Evolutionary conservation across 192 early-diverging fungal species (phyloP).

Genomic region (Gamsiella multidivaricata): DNA sequence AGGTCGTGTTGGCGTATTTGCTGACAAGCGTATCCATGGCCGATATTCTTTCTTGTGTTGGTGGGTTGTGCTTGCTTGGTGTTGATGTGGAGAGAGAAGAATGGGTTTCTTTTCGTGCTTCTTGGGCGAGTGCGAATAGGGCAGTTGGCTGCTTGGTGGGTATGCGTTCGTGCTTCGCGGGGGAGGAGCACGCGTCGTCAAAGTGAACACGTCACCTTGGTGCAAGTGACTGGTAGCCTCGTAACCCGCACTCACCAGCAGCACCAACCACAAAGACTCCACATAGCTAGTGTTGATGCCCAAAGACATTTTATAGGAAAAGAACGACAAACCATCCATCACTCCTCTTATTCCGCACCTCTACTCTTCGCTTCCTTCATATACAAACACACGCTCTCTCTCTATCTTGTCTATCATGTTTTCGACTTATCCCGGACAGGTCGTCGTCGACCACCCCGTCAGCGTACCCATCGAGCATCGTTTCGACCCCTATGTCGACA

Average conservation of each 20-base stretch:
- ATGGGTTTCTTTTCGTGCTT: conserved; percentile 1
- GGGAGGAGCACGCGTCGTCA: conserved; percentile 17
- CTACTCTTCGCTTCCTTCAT: neutral
- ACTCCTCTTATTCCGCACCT: too few relatives aligned
- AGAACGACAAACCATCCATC: too few relatives aligned
- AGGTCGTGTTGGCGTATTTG: conserved; percentile 44
- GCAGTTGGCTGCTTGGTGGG: neutral
- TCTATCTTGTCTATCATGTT: conserved; percentile 11
- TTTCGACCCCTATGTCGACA: conserved; percentile 94
- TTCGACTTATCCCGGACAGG: conserved; percentile 52
- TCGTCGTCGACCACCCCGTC: conserved; percentile 52
- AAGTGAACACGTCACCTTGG: conserved; percentile 31
- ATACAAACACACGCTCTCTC: neutral
- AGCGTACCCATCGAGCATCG: conserved; percentile 61
- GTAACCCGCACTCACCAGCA: conserved; percentile 21
- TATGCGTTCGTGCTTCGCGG: conserved; percentile 6
- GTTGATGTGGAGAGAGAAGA: neutral
- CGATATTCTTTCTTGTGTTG: neutral
- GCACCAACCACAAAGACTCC: too few relatives aligned
- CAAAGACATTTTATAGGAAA: too few relatives aligned
- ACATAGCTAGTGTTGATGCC: too few relatives aligned
- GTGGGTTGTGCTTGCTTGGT: neutral
- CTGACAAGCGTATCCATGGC: conserved; percentile 55
- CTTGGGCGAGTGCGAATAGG: neutral
- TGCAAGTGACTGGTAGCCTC: conserved; percentile 29